phyloP scores from a whole-genome alignment of 2,329 filamentous ascomycete species.

The Nemania diffusa region DNA sequence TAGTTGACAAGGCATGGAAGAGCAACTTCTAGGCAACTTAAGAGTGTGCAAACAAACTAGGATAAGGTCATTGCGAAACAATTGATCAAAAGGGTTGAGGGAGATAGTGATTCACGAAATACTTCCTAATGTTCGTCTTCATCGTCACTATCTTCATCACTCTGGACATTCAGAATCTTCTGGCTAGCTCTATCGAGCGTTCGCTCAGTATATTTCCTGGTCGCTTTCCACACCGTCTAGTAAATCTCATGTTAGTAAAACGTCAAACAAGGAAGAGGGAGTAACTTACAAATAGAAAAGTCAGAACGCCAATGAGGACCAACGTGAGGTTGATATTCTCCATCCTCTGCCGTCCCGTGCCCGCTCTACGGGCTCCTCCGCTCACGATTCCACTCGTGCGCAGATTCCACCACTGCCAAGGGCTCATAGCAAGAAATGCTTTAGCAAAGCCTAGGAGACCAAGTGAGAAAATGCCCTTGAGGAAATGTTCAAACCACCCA shows the following conservation, averaged over 20 bases:
- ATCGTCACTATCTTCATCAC: conserved; percentile 52
- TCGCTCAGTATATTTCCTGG: conserved; percentile 76
- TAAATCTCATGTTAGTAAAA: conserved; percentile 49
- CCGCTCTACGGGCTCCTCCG: conserved; percentile 64
- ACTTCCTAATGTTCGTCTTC: conserved; percentile 37
- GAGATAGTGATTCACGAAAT: conserved; percentile 29
- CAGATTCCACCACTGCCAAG: conserved; percentile 82
- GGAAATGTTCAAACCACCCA: conserved; percentile 84
- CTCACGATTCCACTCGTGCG: conserved; percentile 68
- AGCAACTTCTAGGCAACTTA: conserved; percentile 89
- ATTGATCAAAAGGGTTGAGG: conserved; percentile 22
- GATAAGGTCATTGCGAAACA: conserved; percentile 32
- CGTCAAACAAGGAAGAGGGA: neutral
- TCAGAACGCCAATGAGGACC: conserved; percentile 81
- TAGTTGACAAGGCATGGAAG: conserved; percentile 90
- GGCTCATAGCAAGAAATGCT: conserved; percentile 76
- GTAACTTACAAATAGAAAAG: conserved; percentile 76
- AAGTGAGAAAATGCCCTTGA: conserved; percentile 90
- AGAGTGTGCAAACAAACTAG: conserved; percentile 77
- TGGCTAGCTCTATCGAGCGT: conserved; percentile 83
- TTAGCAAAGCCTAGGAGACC: conserved; percentile 88
- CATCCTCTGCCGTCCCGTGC: conserved; percentile 78
- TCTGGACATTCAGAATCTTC: conserved; percentile 83
- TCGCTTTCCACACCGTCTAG: conserved; percentile 82
- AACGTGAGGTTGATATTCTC: conserved; percentile 83